phyloP scores from a whole-genome alignment of 2,329 filamentous ascomycete species.

The Colletotrichum chrysophilum region DNA sequence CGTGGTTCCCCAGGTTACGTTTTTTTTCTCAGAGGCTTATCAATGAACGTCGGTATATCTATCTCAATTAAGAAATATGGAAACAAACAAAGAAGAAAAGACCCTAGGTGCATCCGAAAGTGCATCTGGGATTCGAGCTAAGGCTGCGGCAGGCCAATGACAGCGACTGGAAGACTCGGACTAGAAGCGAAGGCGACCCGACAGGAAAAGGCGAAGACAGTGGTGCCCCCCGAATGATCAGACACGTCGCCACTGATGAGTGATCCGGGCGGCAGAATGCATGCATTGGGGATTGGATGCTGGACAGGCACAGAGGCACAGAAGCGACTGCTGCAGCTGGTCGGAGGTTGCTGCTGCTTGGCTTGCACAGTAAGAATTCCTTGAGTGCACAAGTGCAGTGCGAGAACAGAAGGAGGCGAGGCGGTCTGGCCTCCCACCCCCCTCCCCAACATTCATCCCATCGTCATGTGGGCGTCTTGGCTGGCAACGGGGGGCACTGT shows the following conservation, averaged over 20 bases:
- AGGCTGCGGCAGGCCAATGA: background rate
- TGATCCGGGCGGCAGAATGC: background rate
- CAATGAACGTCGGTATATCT: background rate
- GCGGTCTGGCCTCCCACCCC: slow-evolving; percentile 6
- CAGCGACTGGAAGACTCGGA: background rate
- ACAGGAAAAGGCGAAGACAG: background rate
- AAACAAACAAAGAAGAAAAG: background rate
- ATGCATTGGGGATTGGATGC: background rate
- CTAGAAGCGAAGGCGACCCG: background rate
- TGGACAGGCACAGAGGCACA: background rate
- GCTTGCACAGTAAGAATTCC: background rate
- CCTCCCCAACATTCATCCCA: background rate
- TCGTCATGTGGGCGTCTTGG: slow-evolving; percentile 13
- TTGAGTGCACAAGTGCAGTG: background rate
- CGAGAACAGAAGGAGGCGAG: background rate
- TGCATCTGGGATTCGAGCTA: background rate
- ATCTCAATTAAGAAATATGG: background rate
- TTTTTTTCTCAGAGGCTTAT: background rate
- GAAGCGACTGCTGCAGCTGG: background rate
- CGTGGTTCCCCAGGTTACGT: background rate
- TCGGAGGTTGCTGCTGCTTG: background rate
- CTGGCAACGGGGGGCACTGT: background rate
- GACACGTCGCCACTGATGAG: slow-evolving; percentile 5
- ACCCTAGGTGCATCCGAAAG: slow-evolving; percentile 15
- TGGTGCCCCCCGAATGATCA: background rate